Conservation (phyloP, 495 filamentous ascomycete species). For the Neurospora sp. region DNA sequence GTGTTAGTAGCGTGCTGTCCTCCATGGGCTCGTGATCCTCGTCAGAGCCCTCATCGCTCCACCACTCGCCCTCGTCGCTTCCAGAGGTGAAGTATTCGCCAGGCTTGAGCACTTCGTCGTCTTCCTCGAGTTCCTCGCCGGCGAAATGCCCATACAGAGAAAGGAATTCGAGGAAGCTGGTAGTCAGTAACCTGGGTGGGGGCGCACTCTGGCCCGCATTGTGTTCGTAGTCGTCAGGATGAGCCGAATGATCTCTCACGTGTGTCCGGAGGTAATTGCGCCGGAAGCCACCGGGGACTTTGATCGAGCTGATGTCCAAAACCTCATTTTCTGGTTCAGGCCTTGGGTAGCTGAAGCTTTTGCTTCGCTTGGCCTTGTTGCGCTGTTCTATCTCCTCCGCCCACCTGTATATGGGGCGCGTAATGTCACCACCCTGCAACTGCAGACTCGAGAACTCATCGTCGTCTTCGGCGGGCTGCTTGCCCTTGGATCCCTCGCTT, state of each 20-base stretch:
- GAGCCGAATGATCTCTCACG: conserved; percentile 44
- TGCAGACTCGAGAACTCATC: conserved; percentile 88
- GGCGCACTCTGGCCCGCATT: conserved; percentile 25
- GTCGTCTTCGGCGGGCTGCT: conserved; percentile 38
- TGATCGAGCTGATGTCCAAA: conserved; percentile 78
- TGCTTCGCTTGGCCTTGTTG: conserved; percentile 54
- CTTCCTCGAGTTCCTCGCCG: conserved; percentile 89
- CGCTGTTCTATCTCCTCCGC: conserved; percentile 68
- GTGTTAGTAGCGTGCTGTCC: conserved; percentile 67
- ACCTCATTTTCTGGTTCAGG: conserved; percentile 68
- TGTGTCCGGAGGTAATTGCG: conserved; percentile 73
- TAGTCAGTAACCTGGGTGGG: conserved; percentile 64
- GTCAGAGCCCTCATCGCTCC: conserved; percentile 41
- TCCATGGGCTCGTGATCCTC: conserved; percentile 69
- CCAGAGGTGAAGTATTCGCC: conserved; percentile 79
- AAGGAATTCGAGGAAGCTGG: conserved; percentile 88
- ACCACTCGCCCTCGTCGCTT: conserved; percentile 41
- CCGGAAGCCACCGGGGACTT: conserved; percentile 85
- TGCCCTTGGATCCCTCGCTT: conserved; percentile 35
- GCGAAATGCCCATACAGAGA: conserved; percentile 95
- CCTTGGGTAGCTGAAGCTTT: conserved; percentile 71
- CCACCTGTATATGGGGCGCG: conserved; percentile 88
- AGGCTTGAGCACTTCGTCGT: conserved; percentile 74
- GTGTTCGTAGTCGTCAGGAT: conserved; percentile 35
- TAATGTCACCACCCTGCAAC: conserved; percentile 89